Evolutionary conservation across 2,329 filamentous ascomycete species (phyloP).

Genomic region (Alternaria tenuissima): DNA sequence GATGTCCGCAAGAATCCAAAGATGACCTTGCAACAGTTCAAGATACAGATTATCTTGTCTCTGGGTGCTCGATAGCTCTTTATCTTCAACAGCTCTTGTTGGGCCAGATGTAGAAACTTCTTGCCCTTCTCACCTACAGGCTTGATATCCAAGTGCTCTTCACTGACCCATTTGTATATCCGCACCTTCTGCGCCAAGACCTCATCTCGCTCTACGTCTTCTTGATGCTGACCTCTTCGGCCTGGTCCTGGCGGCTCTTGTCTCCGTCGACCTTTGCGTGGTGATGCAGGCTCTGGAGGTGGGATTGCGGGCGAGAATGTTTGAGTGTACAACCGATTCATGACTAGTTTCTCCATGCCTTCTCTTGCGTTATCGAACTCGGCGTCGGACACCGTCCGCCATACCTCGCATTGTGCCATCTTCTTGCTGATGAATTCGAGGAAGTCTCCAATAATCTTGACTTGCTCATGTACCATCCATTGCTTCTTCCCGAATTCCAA

Average conservation of each 20-base stretch:
- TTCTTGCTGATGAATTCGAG: constrained; percentile 96
- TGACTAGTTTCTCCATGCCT: constrained; percentile 99
- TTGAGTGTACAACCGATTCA: constrained; percentile 95
- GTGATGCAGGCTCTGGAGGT: constrained; percentile 76
- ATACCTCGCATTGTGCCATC: constrained; percentile 97
- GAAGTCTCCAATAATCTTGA: constrained; percentile 98
- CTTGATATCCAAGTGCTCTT: constrained; percentile 93
- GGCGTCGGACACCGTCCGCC: constrained; percentile 92
- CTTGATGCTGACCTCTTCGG: constrained; percentile 93
- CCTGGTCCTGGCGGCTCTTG: constrained; percentile 71
- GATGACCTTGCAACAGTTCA: constrained; percentile 99
- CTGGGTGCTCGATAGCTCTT: constrained; percentile 95
- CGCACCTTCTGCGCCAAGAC: constrained; percentile 96
- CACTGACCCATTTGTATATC: constrained; percentile 94
- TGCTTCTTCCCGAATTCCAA: constrained; percentile 96
- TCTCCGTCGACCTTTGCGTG: constrained; percentile 72
- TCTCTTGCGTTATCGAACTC: constrained; percentile 98
- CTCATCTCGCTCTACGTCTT: constrained; percentile 95
- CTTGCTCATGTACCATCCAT: constrained; percentile 99
- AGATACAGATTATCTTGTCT: constrained; percentile 97
- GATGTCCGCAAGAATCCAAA: constrained; percentile 93
- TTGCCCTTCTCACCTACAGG: constrained; percentile 84
- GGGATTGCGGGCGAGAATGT: constrained; percentile 96
- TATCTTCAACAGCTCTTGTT: constrained; percentile 95
- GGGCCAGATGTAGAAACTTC: constrained; percentile 86